Base-by-base conservation (phyloP, 257 asterid genomes). In the Ilex asprella region DNA sequence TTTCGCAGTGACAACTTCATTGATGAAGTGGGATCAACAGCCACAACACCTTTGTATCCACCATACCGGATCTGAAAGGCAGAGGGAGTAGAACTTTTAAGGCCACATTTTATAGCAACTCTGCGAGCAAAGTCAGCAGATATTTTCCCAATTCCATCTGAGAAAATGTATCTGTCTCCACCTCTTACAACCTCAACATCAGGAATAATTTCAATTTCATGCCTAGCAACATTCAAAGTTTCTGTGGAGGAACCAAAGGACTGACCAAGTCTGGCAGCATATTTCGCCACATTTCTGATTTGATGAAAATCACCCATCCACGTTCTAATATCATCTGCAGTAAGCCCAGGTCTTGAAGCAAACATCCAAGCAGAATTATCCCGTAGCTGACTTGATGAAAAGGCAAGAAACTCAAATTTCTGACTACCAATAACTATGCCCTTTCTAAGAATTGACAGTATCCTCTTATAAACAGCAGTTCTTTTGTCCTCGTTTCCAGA, bases 251-350 rank as follows among this genome's bases (percentile, higher is more conserved):
- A 91, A 69, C 96, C 82, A 32, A 91, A 90, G 9, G 98, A 88
- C 64, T 88, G 96, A 16, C 95, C 98, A n/a, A 91, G 96, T 73
- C 98, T 79, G 0, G 98, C 96, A 15, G 98, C 92, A 72, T 88
- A 88, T 66, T 91, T 91, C 1, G 96, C 95, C 58, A 91, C 95
- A 10, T 91, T 91, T 70, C 70, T 80, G 58, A 91, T 91, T 49
- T 67, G 31, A 3, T 70, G 67, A 72, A 88, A 91, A 51, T 91
- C 82, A 0, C 98, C 98, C 98, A 91, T 88, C 96, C 95, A 88
- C 31, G n/a, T 44, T 67, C 98, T 82, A 51, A 88, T 91, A 52
- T 58, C 76, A 67, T 81, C 74, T 43, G 92, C 89, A 63, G 73
- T 55, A 31, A 74, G 65, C 44, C 64, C 72, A 53, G 31, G 31